These are phyloP conservation scores for Populus euphratica DNA, from an alignment of 345 rosid genomes.

Conservation along the genomic window DNA sequence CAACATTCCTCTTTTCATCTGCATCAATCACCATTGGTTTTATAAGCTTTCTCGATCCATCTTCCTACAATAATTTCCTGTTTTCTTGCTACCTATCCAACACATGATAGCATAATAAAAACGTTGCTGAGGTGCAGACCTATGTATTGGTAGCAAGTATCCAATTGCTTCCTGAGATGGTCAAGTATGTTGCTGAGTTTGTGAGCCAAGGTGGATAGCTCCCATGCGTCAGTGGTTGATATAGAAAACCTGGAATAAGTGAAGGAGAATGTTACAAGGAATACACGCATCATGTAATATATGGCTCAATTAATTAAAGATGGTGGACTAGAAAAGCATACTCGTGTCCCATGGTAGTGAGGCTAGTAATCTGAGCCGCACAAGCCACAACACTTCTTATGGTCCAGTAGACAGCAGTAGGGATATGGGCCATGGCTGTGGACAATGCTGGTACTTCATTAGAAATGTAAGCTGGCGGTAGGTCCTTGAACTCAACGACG, in stretches of 20 bases:
- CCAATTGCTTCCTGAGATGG: slow-evolving; percentile 56
- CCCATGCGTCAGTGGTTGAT: slow-evolving; percentile 79
- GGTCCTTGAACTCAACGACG: slow-evolving; percentile 54
- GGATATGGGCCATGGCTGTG: slow-evolving; percentile 47
- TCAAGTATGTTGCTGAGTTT: slow-evolving; percentile 69
- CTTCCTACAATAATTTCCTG: neutral
- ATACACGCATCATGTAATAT: neutral
- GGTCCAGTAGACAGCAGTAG: slow-evolving; percentile 70
- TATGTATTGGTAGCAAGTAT: slow-evolving; percentile 50
- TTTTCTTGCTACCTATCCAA: neutral
- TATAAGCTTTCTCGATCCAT: neutral
- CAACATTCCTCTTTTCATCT: slow-evolving; percentile 66
- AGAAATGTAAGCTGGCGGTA: slow-evolving; percentile 48
- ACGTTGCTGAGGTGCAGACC: slow-evolving; percentile 32
- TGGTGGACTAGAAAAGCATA: slow-evolving; percentile 17
- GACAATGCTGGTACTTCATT: slow-evolving; percentile 41
- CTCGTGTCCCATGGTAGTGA: slow-evolving; percentile 66
- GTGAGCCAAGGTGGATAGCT: slow-evolving; percentile 68
- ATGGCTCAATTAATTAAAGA: too few relatives aligned
- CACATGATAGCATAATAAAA: neutral
- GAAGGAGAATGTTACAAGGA: neutral
- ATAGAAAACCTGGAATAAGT: slow-evolving; percentile 33
- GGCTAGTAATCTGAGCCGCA: slow-evolving; percentile 54
- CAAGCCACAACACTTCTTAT: slow-evolving; percentile 61
- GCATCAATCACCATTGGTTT: slow-evolving; percentile 9